Percentiles rank a stretch among this genome's conserved stretches.
Evolutionary conservation across 2,329 filamentous ascomycete species (phyloP).

Genomic region (Sarocladium kiliense): DNA sequence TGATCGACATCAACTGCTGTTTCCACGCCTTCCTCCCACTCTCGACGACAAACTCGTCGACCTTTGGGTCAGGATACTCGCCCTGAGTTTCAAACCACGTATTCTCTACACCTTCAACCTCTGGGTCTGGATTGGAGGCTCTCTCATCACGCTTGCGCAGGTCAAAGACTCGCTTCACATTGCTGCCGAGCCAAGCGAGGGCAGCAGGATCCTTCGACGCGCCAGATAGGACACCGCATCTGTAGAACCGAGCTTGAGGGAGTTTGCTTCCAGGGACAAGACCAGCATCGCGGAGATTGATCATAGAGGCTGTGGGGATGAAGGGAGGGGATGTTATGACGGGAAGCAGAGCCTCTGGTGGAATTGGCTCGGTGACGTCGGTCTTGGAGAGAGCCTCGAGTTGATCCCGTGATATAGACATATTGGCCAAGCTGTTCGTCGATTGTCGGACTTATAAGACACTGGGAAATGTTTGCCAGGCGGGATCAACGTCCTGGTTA

Average conservation of each 20-base stretch:
- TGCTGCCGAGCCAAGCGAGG: constrained; percentile 28
- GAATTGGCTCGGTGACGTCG: constrained; percentile 34
- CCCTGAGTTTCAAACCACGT: constrained; percentile 32
- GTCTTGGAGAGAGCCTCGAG: constrained; percentile 34
- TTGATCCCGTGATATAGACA: constrained; percentile 17
- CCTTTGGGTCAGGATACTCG: constrained; percentile 29
- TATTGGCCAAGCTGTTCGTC: neutral
- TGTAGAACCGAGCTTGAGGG: constrained; percentile 37
- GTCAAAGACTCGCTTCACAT: constrained; percentile 45
- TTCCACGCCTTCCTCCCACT: constrained; percentile 38
- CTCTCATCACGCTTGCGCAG: constrained; percentile 43
- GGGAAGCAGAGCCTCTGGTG: constrained; percentile 27
- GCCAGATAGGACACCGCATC: constrained; percentile 38
- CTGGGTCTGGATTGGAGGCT: constrained; percentile 35
- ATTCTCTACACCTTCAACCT: constrained; percentile 37
- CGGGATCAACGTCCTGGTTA: neutral
- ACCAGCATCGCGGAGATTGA: constrained; percentile 49
- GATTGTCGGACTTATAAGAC: no score
- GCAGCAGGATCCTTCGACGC: constrained; percentile 23
- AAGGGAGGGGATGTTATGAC: constrained; percentile 40
- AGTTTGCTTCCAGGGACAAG: constrained; percentile 35
- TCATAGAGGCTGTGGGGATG: constrained; percentile 37
- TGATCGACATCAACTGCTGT: constrained; percentile 42
- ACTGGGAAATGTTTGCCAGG: no score
- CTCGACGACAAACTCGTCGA: constrained; percentile 38